These are phyloP conservation scores for Neurospora tetrasperma DNA, from an alignment of 495 filamentous ascomycete species.

Conservation along the genomic window DNA sequence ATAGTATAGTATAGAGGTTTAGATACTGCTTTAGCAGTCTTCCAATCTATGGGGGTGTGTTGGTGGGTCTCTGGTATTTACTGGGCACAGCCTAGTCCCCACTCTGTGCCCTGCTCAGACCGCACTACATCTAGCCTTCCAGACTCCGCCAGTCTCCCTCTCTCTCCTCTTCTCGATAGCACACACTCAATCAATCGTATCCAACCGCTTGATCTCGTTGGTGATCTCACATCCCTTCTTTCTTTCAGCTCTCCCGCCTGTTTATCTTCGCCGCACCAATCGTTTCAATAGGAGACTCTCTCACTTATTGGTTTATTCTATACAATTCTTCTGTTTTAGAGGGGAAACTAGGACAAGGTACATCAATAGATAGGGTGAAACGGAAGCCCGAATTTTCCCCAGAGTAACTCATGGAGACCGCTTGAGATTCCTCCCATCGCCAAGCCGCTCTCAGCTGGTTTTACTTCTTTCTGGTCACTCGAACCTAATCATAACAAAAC, in stretches of 20 bases:
- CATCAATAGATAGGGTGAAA: neutral
- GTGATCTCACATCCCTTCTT: too few species aligned
- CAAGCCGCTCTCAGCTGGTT: neutral
- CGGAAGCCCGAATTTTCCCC: neutral
- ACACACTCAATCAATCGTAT: too few species aligned
- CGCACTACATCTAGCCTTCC: too few species aligned
- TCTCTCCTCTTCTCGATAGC: too few species aligned
- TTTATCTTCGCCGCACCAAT: neutral
- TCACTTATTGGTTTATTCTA: neutral
- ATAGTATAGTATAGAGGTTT: too few species aligned
- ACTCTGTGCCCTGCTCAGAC: too few species aligned
- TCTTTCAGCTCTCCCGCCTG: neutral
- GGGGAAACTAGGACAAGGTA: neutral
- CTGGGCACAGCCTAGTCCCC: too few species aligned
- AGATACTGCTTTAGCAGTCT: too few species aligned
- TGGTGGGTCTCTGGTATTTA: too few species aligned
- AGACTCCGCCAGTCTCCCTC: too few species aligned
- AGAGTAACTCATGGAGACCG: neutral
- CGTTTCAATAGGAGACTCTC: neutral
- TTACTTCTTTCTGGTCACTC: neutral
- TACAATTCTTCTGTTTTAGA: neutral
- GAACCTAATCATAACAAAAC: neutral
- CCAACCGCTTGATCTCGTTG: too few species aligned
- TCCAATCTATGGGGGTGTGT: too few species aligned
- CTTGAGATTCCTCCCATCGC: neutral